Evolutionary conservation across 148 eudicot genomes (phyloP).

Genomic region (Nyssa sinensis): DNA sequence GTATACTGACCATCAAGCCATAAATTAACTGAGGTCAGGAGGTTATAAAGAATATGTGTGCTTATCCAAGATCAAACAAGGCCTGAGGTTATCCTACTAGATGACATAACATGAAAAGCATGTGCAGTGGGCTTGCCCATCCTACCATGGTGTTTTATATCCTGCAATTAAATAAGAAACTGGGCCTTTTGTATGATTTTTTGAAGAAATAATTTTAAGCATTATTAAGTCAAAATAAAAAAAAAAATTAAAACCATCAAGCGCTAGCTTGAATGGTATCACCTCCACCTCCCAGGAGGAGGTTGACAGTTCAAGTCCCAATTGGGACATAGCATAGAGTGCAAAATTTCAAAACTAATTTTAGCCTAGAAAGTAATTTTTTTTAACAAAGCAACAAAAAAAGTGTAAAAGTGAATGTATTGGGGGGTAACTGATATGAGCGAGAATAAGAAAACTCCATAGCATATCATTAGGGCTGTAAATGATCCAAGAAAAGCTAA

Average conservation of each 20-base stretch:
- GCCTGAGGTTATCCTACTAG: neutral
- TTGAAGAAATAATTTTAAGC: neutral
- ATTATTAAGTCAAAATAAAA: neutral
- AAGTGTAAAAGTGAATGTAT: neutral
- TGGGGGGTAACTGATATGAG: slow-evolving; percentile 1
- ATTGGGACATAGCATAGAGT: too few relatives aligned
- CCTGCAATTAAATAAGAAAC: neutral
- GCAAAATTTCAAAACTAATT: too few relatives aligned
- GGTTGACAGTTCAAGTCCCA: too few relatives aligned
- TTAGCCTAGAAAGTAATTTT: neutral
- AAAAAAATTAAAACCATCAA: too few relatives aligned
- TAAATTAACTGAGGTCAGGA: too few relatives aligned
- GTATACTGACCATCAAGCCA: too few relatives aligned
- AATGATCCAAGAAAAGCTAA: neutral
- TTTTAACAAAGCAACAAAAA: neutral
- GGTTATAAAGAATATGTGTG: too few relatives aligned
- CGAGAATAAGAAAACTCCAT: neutral
- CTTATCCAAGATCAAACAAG: too few relatives aligned
- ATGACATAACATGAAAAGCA: neutral
- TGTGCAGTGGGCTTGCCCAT: neutral
- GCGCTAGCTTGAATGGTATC: too few relatives aligned
- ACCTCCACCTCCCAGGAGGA: too few relatives aligned
- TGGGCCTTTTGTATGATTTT: neutral
- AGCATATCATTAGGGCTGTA: neutral
- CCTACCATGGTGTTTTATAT: neutral